These are phyloP conservation scores for Dysphania ambrosioides DNA, from an alignment of 148 eudicot species.

Conservation along the genomic window DNA sequence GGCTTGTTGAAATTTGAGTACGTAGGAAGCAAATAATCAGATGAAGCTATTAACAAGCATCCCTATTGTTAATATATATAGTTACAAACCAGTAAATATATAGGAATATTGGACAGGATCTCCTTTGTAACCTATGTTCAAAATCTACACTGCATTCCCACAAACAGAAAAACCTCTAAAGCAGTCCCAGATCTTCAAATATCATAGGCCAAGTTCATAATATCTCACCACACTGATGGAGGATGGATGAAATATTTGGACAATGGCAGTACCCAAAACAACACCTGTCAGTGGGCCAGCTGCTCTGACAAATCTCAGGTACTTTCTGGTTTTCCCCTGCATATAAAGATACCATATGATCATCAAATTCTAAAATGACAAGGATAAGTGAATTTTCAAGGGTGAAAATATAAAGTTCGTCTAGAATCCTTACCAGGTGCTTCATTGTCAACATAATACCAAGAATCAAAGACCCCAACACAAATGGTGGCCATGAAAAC, in stretches of 20 bases:
- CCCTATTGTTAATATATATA: neutral
- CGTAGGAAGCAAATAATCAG: neutral
- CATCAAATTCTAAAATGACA: neutral
- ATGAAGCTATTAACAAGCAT: neutral
- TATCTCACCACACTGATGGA: slow-evolving; percentile 86
- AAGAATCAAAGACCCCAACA: slow-evolving; percentile 75
- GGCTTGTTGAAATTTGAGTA: neutral
- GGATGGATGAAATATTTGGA: slow-evolving; percentile 75
- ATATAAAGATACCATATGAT: slow-evolving; percentile 12
- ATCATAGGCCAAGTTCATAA: slow-evolving; percentile 14
- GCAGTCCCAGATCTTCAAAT: neutral
- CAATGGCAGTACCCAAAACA: slow-evolving; percentile 77
- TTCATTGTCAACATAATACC: slow-evolving; percentile 83
- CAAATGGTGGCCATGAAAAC: slow-evolving; percentile 95
- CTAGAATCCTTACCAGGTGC: slow-evolving; percentile 62
- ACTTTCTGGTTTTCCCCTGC: slow-evolving; percentile 83
- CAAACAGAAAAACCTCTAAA: neutral
- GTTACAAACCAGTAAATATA: neutral
- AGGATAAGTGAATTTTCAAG: neutral
- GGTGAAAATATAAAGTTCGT: neutral
- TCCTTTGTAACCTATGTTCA: neutral
- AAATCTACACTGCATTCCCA: neutral
- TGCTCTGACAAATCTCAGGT: slow-evolving; percentile 74
- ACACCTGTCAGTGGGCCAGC: slow-evolving; percentile 96
- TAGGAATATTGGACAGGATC: neutral